Evolutionary conservation across 306 rosid genomes (phyloP).

Genomic region (Corylus heterophylla): DNA sequence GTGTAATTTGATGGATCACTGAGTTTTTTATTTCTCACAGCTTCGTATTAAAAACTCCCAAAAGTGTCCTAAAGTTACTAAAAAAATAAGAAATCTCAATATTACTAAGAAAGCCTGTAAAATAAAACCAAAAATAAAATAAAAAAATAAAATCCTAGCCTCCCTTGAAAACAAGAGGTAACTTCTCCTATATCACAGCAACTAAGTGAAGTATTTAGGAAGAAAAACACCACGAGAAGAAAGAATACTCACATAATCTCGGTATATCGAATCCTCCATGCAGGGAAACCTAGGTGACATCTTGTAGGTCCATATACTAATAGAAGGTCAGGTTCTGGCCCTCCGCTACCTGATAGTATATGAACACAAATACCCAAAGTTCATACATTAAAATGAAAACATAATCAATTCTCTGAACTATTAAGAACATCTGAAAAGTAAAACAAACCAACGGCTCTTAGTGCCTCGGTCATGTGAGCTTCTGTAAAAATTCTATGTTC

Average conservation of each 20-base stretch:
- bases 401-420: slow-evolving; percentile 28
- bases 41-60: background rate
- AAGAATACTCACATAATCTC: slow-evolving; percentile 76
- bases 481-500: slow-evolving; percentile 48
- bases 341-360: slow-evolving; percentile 56
- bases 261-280: slow-evolving; percentile 86
- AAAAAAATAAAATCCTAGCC: too few relatives aligned
- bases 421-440: slow-evolving; percentile 23
- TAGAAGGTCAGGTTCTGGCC: slow-evolving; percentile 83
- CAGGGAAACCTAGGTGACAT: slow-evolving; percentile 93
- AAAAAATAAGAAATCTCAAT: too few relatives aligned
- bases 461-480: slow-evolving; percentile 61
- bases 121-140: too few relatives aligned
- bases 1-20: background rate
- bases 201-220: background rate
- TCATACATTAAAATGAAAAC: slow-evolving; percentile 21
- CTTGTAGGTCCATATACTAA: slow-evolving; percentile 85
- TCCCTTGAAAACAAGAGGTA: too few relatives aligned
- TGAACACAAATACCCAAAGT: slow-evolving; percentile 10
- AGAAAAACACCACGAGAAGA: background rate
- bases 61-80: background rate
- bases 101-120: too few relatives aligned
- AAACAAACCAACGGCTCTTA: slow-evolving; percentile 68
- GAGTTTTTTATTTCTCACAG: slow-evolving; percentile 2
- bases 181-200: background rate